Evolutionary conservation across 768 basidiomycete genomes (phyloP).

Genomic region (Xerocomellus dryophilus): DNA sequence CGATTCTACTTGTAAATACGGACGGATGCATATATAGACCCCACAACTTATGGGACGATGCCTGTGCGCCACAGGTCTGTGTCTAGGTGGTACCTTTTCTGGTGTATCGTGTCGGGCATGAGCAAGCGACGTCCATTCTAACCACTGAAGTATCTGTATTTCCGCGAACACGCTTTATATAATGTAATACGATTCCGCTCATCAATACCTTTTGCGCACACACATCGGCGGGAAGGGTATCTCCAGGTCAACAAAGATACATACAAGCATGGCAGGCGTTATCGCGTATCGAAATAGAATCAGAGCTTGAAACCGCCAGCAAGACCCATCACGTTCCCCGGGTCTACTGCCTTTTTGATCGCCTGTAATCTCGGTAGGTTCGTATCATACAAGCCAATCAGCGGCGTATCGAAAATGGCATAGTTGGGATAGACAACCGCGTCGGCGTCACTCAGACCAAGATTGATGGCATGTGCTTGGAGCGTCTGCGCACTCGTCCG

Average conservation of each 20-base stretch:
- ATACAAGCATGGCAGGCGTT: no score
- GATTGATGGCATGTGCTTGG: conserved; percentile 6
- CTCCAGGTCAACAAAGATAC: neutral
- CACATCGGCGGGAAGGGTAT: neutral
- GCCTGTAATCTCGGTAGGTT: conserved; percentile 36
- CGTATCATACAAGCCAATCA: conserved; percentile 45
- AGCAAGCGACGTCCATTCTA: no score
- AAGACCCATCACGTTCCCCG: conserved; percentile 55
- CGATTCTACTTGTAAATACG: no score
- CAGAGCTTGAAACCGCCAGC: conserved; percentile 56
- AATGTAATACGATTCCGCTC: no score
- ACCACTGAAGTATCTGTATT: no score
- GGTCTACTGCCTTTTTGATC: conserved; percentile 47
- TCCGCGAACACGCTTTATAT: no score
- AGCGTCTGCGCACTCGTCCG: conserved; percentile 38
- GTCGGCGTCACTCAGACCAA: no score
- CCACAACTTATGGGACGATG: neutral
- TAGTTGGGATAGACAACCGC: conserved; percentile 54
- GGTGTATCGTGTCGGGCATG: neutral
- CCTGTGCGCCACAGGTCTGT: no score
- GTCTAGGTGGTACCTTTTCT: no score
- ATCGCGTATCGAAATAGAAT: no score
- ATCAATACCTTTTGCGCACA: no score
- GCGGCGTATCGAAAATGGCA: conserved; percentile 48
- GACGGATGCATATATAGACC: neutral